A percentile compares a stretch with the other conserved stretches of the same genome.
Conservation (phyloP, 176 grass and related monocot genomes). For the Neostapfia colusana region DNA sequence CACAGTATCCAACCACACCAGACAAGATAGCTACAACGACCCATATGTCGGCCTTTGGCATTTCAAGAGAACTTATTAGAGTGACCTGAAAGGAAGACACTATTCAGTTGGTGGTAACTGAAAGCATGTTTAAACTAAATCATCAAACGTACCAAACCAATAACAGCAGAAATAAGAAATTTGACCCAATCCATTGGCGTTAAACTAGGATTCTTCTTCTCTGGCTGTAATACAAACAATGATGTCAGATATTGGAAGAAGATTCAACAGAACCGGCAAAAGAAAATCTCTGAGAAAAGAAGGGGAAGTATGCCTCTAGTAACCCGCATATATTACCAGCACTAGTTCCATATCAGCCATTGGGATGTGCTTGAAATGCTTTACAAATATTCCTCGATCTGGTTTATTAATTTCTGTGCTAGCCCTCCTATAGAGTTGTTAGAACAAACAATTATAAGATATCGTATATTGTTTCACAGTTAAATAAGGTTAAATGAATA, state of each 20-base stretch:
- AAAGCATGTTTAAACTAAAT: slow-evolving; percentile 8
- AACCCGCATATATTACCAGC: slow-evolving; percentile 56
- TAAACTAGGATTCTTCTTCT: slow-evolving; percentile 97
- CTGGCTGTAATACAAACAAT: slow-evolving; percentile 58
- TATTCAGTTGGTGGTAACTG: slow-evolving; percentile 35
- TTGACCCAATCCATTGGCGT: slow-evolving; percentile 99
- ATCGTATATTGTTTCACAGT: slow-evolving; percentile 15
- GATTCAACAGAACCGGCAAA: slow-evolving; percentile 16
- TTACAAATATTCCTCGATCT: slow-evolving; percentile 79
- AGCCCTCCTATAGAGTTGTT: slow-evolving; percentile 52
- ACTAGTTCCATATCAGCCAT: slow-evolving; percentile 99
- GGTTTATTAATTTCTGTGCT: slow-evolving; percentile 51
- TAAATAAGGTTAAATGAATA: slow-evolving; percentile 12
- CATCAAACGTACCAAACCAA: slow-evolving; percentile 74
- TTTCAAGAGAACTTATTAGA: slow-evolving; percentile 80
- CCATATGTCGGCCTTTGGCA: slow-evolving; percentile 93
- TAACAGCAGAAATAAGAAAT: slow-evolving; percentile 80
- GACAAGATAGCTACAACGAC: slow-evolving; percentile 80
- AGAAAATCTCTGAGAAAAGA: neutral
- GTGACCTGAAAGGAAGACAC: slow-evolving; percentile 63
- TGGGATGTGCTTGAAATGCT: slow-evolving; percentile 94
- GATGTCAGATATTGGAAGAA: slow-evolving; percentile 5
- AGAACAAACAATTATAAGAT: slow-evolving; percentile 15
- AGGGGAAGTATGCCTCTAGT: neutral
- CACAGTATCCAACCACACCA: slow-evolving; percentile 87